Evolutionary conservation across 331 rosid species (phyloP).

Genomic region (Quercus phellos): DNA sequence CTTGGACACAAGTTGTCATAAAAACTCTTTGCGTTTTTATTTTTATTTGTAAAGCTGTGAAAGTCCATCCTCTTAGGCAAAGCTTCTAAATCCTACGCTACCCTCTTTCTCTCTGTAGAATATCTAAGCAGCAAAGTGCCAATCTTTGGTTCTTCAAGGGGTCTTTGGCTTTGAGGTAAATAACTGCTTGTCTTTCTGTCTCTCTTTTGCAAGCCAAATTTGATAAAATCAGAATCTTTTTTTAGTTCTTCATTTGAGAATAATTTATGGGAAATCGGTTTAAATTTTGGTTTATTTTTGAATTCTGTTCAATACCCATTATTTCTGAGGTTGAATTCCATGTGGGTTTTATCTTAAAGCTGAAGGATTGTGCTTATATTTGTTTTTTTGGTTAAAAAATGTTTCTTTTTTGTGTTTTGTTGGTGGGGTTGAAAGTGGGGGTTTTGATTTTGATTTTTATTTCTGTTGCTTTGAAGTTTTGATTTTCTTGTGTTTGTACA

Average conservation of each 20-base stretch:
- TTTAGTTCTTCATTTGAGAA: background rate
- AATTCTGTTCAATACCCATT: slow-evolving; percentile 30
- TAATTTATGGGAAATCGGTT: slow-evolving; percentile 10
- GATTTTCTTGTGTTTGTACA: background rate
- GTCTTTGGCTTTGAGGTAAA: slow-evolving; percentile 32
- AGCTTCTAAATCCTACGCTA: slow-evolving; percentile 14
- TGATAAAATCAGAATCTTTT: slow-evolving; percentile 15
- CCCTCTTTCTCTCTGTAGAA: slow-evolving; percentile 6
- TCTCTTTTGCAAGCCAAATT: background rate
- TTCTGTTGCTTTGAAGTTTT: background rate
- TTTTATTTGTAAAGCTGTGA: slow-evolving; percentile 18
- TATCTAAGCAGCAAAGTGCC: slow-evolving; percentile 8
- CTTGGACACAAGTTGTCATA: background rate
- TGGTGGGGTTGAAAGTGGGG: slow-evolving; percentile 24
- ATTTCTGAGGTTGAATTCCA: slow-evolving; percentile 21
- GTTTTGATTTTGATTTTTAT: slow-evolving; percentile 18
- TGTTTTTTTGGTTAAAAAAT: background rate
- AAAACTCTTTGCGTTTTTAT: slow-evolving; percentile 16
- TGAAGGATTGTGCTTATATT: slow-evolving; percentile 4
- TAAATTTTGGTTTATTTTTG: slow-evolving; percentile 3
- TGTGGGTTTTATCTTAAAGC: slow-evolving; percentile 21
- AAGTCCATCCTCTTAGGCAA: slow-evolving; percentile 17
- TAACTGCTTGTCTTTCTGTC: background rate
- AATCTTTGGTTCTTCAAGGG: slow-evolving; percentile 21
- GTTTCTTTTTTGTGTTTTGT: background rate